Evolutionary conservation across 78 protist species (phyloP).

Genomic region (Dictyostelium purpureum): DNA sequence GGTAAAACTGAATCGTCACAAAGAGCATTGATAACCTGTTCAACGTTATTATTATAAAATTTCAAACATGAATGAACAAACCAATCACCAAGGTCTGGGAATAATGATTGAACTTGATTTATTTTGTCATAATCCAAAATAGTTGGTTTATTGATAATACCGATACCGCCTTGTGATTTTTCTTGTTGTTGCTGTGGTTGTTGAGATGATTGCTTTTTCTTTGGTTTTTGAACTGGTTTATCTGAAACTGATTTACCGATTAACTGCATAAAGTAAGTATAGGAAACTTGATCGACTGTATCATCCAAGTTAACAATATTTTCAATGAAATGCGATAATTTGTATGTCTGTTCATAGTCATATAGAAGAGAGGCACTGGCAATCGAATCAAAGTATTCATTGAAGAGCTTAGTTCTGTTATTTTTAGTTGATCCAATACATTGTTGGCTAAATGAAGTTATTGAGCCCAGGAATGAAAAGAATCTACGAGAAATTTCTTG

Average conservation of each 20-base stretch:
- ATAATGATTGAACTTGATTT: conserved; percentile 12
- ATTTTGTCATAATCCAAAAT: conserved; percentile 19
- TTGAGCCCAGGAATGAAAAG: background rate
- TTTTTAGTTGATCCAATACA: background rate
- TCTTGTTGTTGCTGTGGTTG: conserved; percentile 13
- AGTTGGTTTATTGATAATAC: background rate
- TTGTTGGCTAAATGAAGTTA: background rate
- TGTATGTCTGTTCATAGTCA: conserved; percentile 34
- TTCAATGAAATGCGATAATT: background rate
- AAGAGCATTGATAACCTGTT: conserved; percentile 37
- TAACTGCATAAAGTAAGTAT: conserved; percentile 5
- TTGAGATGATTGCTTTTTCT: background rate
- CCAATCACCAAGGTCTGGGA: conserved; percentile 34
- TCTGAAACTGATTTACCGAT: conserved; percentile 27
- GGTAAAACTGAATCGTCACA: conserved; percentile 59
- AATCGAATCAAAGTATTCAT: background rate
- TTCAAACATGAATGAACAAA: conserved; percentile 41
- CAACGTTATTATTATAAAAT: conserved; percentile 49
- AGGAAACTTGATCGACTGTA: background rate
- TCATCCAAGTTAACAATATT: background rate
- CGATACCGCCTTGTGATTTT: too few relatives aligned
- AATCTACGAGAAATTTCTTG: background rate
- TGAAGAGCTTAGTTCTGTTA: conserved; percentile 7
- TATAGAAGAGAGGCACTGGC: background rate
- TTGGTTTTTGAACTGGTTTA: conserved; percentile 2